Conservation (phyloP, 495 filamentous ascomycete genomes). For the Penicillium manginii region DNA sequence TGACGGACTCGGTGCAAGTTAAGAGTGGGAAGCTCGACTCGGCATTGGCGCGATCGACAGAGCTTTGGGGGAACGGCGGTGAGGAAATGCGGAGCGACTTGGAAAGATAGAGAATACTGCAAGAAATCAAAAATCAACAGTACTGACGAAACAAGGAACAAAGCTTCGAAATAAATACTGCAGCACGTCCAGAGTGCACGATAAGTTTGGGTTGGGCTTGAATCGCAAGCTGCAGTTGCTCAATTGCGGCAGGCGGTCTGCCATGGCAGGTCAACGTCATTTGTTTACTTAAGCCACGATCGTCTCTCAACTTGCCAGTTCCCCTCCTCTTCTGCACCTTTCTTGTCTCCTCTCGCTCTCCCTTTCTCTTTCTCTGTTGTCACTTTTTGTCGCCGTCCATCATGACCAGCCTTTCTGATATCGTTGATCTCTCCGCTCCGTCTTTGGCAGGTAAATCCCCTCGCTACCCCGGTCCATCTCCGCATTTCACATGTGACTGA, state of each 20-base stretch:
- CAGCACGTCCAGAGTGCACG: too few species aligned
- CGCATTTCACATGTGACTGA: constrained; percentile 44
- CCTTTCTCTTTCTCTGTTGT: neutral
- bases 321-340: constrained; percentile 4
- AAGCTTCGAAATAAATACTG: too few species aligned
- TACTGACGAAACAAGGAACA: neutral
- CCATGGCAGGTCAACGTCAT: constrained; percentile 24
- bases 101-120: neutral
- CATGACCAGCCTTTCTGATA: constrained; percentile 46
- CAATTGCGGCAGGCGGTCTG: neutral
- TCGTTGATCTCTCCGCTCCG: constrained; percentile 50
- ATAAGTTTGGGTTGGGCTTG: too few species aligned
- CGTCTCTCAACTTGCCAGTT: constrained; percentile 6
- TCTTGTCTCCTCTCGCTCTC: constrained; percentile 10
- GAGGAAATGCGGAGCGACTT: neutral
- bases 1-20: constrained; percentile 34
- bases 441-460: constrained; percentile 46
- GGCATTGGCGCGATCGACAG: constrained; percentile 14
- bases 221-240: neutral
- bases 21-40: constrained; percentile 23
- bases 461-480: constrained; percentile 9
- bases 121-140: too few species aligned
- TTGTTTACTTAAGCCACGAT: constrained; percentile 37
- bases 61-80: constrained; percentile 5
- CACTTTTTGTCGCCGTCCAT: neutral